A percentile compares a stretch with the other conserved stretches of the same genome.
Evolutionary conservation across 495 filamentous ascomycete species (phyloP).

Genomic region (Trichoderma reesei): DNA sequence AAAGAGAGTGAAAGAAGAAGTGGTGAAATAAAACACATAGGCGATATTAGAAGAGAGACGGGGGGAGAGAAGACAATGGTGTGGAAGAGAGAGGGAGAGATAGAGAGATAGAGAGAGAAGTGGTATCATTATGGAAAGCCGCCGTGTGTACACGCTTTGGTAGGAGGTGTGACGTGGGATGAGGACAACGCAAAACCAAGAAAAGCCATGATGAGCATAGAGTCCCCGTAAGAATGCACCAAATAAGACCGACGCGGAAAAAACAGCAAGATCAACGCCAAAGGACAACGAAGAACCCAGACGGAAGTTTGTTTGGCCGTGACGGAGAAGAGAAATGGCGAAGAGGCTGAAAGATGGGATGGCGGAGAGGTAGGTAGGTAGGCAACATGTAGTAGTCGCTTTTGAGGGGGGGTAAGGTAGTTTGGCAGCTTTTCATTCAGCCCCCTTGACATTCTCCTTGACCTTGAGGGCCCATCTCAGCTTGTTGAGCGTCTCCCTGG

Average conservation of each 20-base stretch:
- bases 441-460: constrained; percentile 44
- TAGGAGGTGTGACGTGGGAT: not conserved
- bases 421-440: constrained; percentile 25
- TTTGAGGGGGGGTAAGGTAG: too few relatives aligned
- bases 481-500: constrained; percentile 52
- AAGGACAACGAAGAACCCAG: not conserved
- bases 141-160: not conserved
- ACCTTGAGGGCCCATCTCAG: constrained; percentile 62
- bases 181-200: not conserved
- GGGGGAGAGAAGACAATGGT: constrained; percentile 10
- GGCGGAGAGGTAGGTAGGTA: too few relatives aligned
- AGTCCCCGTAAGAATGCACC: constrained; percentile 1
- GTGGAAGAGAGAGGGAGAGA: not conserved
- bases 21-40: not conserved
- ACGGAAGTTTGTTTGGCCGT: constrained; percentile 10
- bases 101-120: too few relatives aligned
- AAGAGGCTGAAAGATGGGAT: too few relatives aligned
- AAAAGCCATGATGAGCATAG: not conserved
- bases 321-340: not conserved
- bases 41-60: not conserved
- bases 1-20: not conserved
- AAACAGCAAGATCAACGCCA: not conserved
- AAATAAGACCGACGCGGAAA: constrained; percentile 4
- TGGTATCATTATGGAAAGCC: constrained; percentile 3
- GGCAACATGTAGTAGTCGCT: too few relatives aligned